phyloP scores from a whole-genome alignment of 169 alveolate genomes.

The Plasmodium ovale region DNA sequence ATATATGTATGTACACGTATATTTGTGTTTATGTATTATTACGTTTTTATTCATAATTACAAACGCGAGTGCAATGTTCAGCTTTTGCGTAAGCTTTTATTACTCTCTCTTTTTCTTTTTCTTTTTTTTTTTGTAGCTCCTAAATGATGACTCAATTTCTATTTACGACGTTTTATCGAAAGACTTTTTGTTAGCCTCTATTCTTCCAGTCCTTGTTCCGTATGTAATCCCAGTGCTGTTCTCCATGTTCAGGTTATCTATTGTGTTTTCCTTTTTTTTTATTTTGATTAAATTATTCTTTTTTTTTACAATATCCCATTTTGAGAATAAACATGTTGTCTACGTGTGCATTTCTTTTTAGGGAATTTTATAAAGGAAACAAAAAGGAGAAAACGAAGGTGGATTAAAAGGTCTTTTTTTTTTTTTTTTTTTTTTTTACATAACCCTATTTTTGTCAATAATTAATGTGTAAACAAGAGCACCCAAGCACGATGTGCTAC shows the following conservation, averaged over 20 bases:
- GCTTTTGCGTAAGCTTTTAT: not conserved
- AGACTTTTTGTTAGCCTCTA: slow-evolving; percentile 65
- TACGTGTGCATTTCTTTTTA: too few relatives aligned
- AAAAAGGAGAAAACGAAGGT: not conserved
- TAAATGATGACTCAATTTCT: slow-evolving; percentile 46
- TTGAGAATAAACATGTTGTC: too few relatives aligned
- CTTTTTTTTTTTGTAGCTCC: slow-evolving; percentile 22
- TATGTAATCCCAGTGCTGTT: slow-evolving; percentile 26
- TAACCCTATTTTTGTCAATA: too few relatives aligned
- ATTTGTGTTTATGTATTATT: not conserved
- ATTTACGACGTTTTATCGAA: slow-evolving; percentile 73
- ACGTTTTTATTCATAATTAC: too few relatives aligned
- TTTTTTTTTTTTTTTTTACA: too few relatives aligned
- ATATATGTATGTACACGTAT: not conserved
- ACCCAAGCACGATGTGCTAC: too few relatives aligned
- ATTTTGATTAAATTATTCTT: not conserved
- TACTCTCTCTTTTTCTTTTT: not conserved
- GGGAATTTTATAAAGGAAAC: not conserved
- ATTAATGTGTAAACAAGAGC: too few relatives aligned
- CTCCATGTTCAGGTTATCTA: slow-evolving; percentile 44
- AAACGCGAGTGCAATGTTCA: too few relatives aligned
- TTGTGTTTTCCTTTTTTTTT: not conserved
- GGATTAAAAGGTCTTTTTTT: too few relatives aligned
- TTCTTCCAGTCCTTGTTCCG: slow-evolving; percentile 52
- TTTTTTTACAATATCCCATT: not conserved